Percentiles rank a stretch among this genome's conserved stretches.
phyloP scores from a whole-genome alignment of 768 basidiomycete genomes.

The Stropharia rugosoannulata region DNA sequence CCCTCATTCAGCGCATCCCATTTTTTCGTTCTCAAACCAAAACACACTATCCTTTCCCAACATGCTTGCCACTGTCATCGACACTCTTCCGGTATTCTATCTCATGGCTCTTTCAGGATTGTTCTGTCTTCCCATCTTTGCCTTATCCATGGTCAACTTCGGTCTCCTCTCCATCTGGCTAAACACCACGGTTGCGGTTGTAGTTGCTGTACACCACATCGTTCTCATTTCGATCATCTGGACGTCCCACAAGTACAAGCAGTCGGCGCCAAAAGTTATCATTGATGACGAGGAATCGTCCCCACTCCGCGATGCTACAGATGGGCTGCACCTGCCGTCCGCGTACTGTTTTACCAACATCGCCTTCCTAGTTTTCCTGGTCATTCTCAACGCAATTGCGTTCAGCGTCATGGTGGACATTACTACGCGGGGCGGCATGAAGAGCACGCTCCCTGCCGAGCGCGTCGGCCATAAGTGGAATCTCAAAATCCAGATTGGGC shows the following conservation, averaged over 20 bases:
- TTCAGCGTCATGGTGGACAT: slow-evolving; percentile 27
- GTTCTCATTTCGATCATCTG: slow-evolving; percentile 8
- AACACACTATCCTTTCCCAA: not conserved
- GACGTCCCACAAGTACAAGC: slow-evolving; percentile 7
- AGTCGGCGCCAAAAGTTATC: not conserved
- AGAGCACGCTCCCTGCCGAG: slow-evolving; percentile 22
- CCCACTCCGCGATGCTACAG: not conserved
- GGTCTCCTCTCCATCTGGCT: slow-evolving; percentile 26
- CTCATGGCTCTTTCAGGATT: slow-evolving; percentile 15
- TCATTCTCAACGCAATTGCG: slow-evolving; percentile 20
- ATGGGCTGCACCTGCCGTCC: slow-evolving; percentile 9
- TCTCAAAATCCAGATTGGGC: slow-evolving; percentile 25
- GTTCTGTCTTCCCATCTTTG: slow-evolving; percentile 19
- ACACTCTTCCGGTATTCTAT: slow-evolving; percentile 13
- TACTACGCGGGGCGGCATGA: slow-evolving; percentile 19
- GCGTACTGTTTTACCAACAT: slow-evolving; percentile 16
- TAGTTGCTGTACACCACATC: slow-evolving; percentile 20
- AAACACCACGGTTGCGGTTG: slow-evolving; percentile 18
- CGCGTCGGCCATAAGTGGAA: slow-evolving; percentile 25
- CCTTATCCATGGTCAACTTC: slow-evolving; percentile 25
- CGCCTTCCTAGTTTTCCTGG: slow-evolving; percentile 13
- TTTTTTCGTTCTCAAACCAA: slow-evolving; percentile 6
- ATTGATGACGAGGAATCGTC: slow-evolving; percentile 12
- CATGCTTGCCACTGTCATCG: slow-evolving; percentile 7
- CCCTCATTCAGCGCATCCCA: not conserved